Base-by-base conservation (phyloP, 371 early-diverging fungal species). In the Zancudomyces culisetae region DNA sequence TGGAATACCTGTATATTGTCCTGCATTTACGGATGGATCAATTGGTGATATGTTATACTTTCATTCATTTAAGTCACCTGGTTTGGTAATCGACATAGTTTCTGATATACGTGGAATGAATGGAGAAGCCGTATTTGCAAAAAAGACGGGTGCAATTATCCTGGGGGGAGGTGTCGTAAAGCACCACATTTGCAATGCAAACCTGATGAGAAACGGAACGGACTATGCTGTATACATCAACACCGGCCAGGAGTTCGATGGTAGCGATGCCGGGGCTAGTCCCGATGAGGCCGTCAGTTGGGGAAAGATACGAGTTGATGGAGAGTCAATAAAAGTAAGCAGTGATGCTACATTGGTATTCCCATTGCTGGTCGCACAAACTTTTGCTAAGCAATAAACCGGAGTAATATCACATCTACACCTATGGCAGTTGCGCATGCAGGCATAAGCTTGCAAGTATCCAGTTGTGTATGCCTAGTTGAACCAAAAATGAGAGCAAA, bases 151-250 rank as follows among this genome's bases (percentile, higher is more conserved):
- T 22, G 81, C 92, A 60, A 89, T 99, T 40, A 93, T 99, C 55
- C 72, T 98, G 27, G 99, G 99, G n/a, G 94, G 97, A 56, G 99
- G 99, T 18, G 72, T 98, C 15, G 75, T 98, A 54, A 99, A 99
- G 70, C 99, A 99, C 69, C 99, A 98, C 64, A 98, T 98, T 57
- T 90, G 96, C 65, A 99, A 99, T 64, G 99, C 99, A 27, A 99
- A 99, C 66, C 72, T 99, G 40, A 96, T 96, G 97, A 80, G 98
- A 54, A 98, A 99, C 66, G 99, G 99, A 23, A 89, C 98, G 3
- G 98, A 99, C 61, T 96, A 81, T 64, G 90, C 98, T 10, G 98
- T 99, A 1, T 90, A 90, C 57, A 80, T 99, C 66, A 99, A 99
- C 63, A 98, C 98, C 0, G 98, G 86, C 0, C 90, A 90, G 60